A percentile compares a stretch with the other conserved stretches of the same genome.
Conservation (phyloP, 1,284 basidiomycete genomes). For the Pholiota adiposa region DNA sequence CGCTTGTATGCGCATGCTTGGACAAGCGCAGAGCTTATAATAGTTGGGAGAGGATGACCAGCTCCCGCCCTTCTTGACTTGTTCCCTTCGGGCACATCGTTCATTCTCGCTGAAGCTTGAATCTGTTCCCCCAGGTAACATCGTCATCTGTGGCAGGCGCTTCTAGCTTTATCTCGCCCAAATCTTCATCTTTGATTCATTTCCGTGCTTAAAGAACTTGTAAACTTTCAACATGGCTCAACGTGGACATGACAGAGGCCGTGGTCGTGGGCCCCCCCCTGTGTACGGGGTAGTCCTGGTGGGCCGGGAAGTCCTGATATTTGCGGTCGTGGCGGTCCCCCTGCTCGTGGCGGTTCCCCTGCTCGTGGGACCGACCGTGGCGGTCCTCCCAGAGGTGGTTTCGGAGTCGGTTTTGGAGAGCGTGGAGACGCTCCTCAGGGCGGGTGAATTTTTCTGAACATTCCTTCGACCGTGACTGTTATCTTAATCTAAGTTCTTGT, state of each 20-base stretch:
- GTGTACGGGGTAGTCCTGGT: too few species aligned
- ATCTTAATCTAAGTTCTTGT: not conserved
- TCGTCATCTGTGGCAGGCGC: conserved; percentile 16
- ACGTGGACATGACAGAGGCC: conserved; percentile 38
- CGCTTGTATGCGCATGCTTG: conserved; percentile 1
- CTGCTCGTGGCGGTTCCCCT: conserved; percentile 32
- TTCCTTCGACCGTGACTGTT: not conserved
- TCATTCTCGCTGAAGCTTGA: conserved; percentile 20
- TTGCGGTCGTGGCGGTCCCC: conserved; percentile 28
- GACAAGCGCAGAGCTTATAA: not conserved
- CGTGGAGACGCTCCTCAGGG: conserved; percentile 29
- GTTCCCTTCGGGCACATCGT: conserved; percentile 28
- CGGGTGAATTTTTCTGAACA: conserved; percentile 42
- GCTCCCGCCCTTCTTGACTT: conserved; percentile 24
- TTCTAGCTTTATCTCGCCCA: not conserved
- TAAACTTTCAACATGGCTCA: conserved; percentile 26
- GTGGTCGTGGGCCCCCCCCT: conserved; percentile 31
- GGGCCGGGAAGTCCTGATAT: conserved; percentile 29
- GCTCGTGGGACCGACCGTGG: conserved; percentile 25
- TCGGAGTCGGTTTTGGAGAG: conserved; percentile 34
- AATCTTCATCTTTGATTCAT: not conserved
- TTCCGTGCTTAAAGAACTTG: not conserved
- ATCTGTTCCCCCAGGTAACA: conserved; percentile 29
- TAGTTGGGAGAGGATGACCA: not conserved
- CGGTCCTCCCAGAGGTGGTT: conserved; percentile 31